Evolutionary conservation across 1,139 yeast genomes (phyloP), one percentile per base, ranked within the genome.

Genomic region (Lodderomyces elongisporus): DNA sequence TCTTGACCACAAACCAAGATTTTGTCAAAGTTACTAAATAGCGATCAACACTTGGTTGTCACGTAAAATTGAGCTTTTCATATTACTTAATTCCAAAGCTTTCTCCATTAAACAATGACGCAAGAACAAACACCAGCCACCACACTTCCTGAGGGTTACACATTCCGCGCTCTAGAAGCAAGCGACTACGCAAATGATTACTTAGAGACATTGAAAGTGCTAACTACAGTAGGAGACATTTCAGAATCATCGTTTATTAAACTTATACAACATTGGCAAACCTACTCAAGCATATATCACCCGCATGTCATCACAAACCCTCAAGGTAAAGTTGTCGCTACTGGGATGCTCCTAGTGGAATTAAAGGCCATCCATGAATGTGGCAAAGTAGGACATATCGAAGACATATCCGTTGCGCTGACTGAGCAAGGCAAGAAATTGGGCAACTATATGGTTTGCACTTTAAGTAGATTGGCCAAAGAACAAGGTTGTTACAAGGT

Each of bases 331-430:
- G 57, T 82, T 4, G 73, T 66, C 3, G 70, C 73, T 31, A 66
- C 73, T 0, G 74, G 74, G 1, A 66, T 66, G 71, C 52, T 67
- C 24, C 44, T 67, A 9, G 56, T 83, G 13, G 93, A 83, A 48
- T 62, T 60, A 33, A 83, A 83, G 48, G 47, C 79, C 39, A 79
- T 82, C 33, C 97, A 89, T 54, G 75, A 66, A 32, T 79, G 93
- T 55, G 95, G 95, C 0, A 58, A 68, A 35, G 95, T 87, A 9
- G 98, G 97, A 4, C 98, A 91, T 58, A 83, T 91, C 42, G 98
- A 91, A 54, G 98, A 91, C 54, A 89, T 91, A 40, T 85, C 96
- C 1, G 95, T 91, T 4, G 73, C 78, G 22, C 56, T 58, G 24
- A 60, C 70, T 12, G 87, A 85, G 54, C 96, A 89, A 51, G 98